Evolutionary conservation across 2,329 filamentous ascomycete species (phyloP), one percentile per base, ranked within the genome.

Genomic region (Alternaria burnsii): DNA sequence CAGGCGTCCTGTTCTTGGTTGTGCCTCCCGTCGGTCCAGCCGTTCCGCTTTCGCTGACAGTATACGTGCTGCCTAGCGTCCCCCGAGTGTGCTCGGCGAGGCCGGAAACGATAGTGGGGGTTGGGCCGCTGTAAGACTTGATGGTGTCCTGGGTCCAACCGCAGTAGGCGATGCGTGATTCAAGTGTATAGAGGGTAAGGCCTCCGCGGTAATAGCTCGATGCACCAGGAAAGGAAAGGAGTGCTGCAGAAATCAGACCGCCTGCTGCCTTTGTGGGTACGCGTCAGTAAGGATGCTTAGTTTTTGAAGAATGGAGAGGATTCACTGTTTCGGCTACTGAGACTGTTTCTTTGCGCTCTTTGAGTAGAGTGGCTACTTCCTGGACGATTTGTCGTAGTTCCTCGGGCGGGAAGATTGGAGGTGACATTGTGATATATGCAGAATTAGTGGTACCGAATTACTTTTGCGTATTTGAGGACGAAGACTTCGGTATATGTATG

Each of bases 121-220:
- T 89, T 0, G 88, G 88, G 0, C 88, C 88, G n/a, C 75, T 77
- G 76, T 90, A 90, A 54, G 67, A 69, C 20, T 81, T 79, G n/a
- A 85, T 79, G 44, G 80, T 76, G 6, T 82, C 82, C 52, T 83
- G 76, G 0, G 86, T 88, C 88, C 88, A 90, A 48, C 87, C 87
- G 0, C 84, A 87, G 71, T 84, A 88, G 32, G 84, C 82, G 56
- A 87, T 78, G 58, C 86, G 83, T 2, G 84, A 86, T 61, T 84
- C 82, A 22, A 88, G 81, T 1, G 86, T 88, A 78, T 88, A 88
- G 42, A 88, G 80, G 0, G 87, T 89, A 34, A 89, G 76, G n/a
- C 88, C 88, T 56, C 88, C 87, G 65, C 83, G 83, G 80, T 88
- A 90, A 72, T 87, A 82, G 14, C 76, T 74, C 6, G 83, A 86